phyloP scores from a whole-genome alignment of 306 rosid species.

The Cercis canadensis region DNA sequence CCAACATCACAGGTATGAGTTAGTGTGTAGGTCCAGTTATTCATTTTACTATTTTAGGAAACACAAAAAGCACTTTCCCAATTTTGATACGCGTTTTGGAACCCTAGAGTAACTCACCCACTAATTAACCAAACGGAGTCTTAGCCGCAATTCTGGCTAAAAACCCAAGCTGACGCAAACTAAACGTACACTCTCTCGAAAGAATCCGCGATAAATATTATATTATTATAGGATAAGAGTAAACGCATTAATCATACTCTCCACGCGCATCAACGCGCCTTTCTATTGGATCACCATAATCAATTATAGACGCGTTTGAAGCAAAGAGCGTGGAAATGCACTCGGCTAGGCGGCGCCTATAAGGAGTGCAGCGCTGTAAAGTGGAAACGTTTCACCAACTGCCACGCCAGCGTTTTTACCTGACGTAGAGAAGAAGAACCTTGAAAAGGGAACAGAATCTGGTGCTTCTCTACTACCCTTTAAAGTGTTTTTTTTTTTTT shows the following conservation, averaged over 20 bases:
- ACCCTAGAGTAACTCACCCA: neutral
- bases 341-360: conserved; percentile 23
- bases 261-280: conserved; percentile 28
- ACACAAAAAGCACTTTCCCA: neutral
- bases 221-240: too few species aligned
- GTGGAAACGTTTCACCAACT: conserved; percentile 46
- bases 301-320: neutral
- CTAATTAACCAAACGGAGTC: conserved; percentile 12
- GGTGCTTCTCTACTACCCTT: conserved; percentile 8
- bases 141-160: conserved; percentile 33
- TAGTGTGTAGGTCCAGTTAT: too few species aligned
- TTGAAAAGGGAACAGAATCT: neutral
- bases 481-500: neutral
- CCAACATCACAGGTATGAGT: too few species aligned
- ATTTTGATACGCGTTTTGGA: neutral
- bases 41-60: too few species aligned
- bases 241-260: neutral
- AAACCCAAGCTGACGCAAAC: conserved; percentile 34
- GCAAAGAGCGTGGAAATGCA: neutral
- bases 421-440: neutral
- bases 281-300: neutral
- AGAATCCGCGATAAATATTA: neutral
- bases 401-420: conserved; percentile 37
- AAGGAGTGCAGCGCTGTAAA: conserved; percentile 47
- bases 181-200: neutral